These are phyloP conservation scores for Oryza australiensis DNA, from an alignment of 176 grass and related monocot species.

Conservation along the genomic window DNA sequence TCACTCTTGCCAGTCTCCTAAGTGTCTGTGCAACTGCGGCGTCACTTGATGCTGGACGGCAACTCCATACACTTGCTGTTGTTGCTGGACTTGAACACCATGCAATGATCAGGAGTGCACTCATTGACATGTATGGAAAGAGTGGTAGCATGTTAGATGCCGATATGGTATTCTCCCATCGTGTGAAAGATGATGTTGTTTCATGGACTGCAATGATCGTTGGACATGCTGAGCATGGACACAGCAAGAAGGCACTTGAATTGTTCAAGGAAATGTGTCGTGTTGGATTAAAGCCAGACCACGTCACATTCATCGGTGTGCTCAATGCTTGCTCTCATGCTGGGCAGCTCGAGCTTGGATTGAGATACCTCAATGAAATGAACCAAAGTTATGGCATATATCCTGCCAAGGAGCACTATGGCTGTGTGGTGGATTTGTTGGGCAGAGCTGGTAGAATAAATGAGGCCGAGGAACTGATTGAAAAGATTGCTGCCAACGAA, in stretches of 20 bases:
- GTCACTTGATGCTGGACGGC: constrained; percentile 39
- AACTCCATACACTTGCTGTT: constrained; percentile 52
- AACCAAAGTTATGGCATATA: constrained; percentile 39
- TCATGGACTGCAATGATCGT: constrained; percentile 62
- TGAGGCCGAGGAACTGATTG: constrained; percentile 58
- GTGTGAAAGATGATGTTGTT: constrained; percentile 45
- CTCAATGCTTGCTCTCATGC: constrained; percentile 61
- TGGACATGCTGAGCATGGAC: constrained; percentile 57
- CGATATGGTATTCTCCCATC: constrained; percentile 26
- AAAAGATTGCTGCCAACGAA: constrained; percentile 42
- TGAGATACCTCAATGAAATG: constrained; percentile 61
- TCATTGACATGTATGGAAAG: constrained; percentile 67
- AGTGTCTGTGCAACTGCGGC: constrained; percentile 44
- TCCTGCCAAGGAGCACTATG: constrained; percentile 65
- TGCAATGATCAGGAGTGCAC: constrained; percentile 48
- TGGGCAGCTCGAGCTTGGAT: constrained; percentile 49
- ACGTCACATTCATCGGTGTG: constrained; percentile 56
- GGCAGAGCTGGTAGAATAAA: constrained; percentile 48
- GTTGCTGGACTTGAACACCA: constrained; percentile 37
- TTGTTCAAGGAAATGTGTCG: constrained; percentile 55
- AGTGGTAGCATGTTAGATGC: constrained; percentile 59
- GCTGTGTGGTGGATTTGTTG: constrained; percentile 61
- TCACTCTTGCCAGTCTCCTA: constrained; percentile 61
- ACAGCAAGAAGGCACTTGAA: constrained; percentile 41
- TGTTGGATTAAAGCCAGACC: constrained; percentile 46